Base-by-base conservation (phyloP, 495 filamentous ascomycete species). In the Rusavskia elegans region DNA sequence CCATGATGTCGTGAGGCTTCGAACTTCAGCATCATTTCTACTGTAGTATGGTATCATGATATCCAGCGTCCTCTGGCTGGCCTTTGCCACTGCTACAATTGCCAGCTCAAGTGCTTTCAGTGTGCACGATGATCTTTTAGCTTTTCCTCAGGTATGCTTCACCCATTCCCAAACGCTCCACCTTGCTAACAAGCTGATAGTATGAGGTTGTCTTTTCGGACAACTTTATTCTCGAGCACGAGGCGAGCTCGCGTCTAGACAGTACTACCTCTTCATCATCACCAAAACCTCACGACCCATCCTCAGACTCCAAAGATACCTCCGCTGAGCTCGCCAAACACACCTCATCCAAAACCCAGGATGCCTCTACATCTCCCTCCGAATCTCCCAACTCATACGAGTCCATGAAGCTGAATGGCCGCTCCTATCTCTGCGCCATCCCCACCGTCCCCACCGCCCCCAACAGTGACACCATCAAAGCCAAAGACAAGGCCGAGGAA, bases 91-190 rank as follows among this genome's bases (percentile, higher is more conserved):
- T 37, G 10, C 70, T 49, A 71, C 67, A 25, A 66, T 70, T 55
- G 80, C 77, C 5, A 71, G 65, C 53, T 78, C 74, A 53, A 71
- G 71, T 60, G 68, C 76, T 27, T 89, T 89, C 68, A 87, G 79
- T 60, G 83, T 95, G 32, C 80, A 93, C 59, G 89, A 97, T 62
- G 92, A 98, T 64, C 64, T 98, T 10, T 73, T 95, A 36, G 90
- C 92, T 20, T 87, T 84, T 71, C 92, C 92, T 25, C 92, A 96
- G 71, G 88, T 93, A 67, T 19, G 39, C 13, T 35, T 11, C 32
- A 30, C 32, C 13, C 32, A 35, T 10, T 13, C 32, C 10, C 10
- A 10, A 13, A 11, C 2, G 5, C 32, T 11, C 5, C 32, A 35
- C 9, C 2, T 14, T 35, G 32, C 32, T 11, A 14, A 35, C 32